phyloP scores from a whole-genome alignment of 106 monocot species.

The Dioscorea zingiberensis region DNA sequence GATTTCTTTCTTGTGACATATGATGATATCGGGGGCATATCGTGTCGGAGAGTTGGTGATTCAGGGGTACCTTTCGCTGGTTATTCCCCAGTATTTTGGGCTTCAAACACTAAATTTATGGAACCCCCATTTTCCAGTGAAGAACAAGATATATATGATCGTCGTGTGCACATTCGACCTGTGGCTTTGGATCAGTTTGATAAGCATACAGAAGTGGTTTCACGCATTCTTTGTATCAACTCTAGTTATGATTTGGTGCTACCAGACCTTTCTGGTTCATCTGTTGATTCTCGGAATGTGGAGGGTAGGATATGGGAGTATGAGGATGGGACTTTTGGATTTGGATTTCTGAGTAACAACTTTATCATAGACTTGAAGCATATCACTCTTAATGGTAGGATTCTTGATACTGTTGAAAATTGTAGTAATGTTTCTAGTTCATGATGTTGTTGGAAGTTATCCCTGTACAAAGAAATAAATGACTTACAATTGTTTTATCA shows the following conservation, averaged over 20 bases:
- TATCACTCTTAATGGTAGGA: conserved; percentile 45
- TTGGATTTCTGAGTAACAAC: conserved; percentile 72
- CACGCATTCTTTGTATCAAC: conserved; percentile 61
- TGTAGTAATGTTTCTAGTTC: conserved; percentile 9
- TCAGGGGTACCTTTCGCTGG: conserved; percentile 40
- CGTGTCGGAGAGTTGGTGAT: conserved; percentile 67
- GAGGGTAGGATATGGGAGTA: conserved; percentile 97
- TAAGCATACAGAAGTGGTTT: conserved; percentile 29
- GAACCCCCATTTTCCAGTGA: conserved; percentile 62
- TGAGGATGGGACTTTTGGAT: conserved; percentile 72
- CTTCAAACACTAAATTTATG: conserved; percentile 58
- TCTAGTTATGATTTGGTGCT: conserved; percentile 68
- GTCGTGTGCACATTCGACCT: conserved; percentile 33
- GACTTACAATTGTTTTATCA: too few species aligned
- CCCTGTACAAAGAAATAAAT: too few species aligned
- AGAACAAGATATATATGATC: conserved; percentile 54
- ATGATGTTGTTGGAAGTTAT: conserved; percentile 4
- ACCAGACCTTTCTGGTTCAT: conserved; percentile 34
- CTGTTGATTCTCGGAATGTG: conserved; percentile 41
- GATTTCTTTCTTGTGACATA: conserved; percentile 79
- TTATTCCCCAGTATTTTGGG: conserved; percentile 63
- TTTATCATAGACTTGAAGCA: conserved; percentile 76
- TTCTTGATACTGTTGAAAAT: conserved; percentile 61
- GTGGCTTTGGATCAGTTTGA: conserved; percentile 9
- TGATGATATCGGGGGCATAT: conserved; percentile 75